phyloP scores from a whole-genome alignment of 352 stramenopile genomes.

The Phytophthora hybrid region DNA sequence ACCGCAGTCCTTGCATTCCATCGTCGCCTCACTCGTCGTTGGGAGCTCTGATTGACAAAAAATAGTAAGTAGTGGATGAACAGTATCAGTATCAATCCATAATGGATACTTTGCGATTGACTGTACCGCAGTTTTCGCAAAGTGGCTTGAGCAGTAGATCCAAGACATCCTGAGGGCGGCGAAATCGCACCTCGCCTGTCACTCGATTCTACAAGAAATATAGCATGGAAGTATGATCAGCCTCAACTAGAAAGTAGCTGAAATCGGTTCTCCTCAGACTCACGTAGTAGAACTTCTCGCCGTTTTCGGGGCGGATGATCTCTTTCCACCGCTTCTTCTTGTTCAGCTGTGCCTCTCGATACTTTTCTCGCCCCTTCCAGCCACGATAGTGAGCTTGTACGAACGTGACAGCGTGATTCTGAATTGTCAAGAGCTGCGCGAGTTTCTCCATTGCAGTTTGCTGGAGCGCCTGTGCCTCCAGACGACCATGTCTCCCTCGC shows the following conservation, averaged over 20 bases:
- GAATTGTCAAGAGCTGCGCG: slow-evolving; percentile 58
- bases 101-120: not conserved
- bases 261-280: slow-evolving; percentile 16
- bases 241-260: not conserved
- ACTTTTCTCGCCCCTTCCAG: slow-evolving; percentile 67
- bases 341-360: slow-evolving; percentile 55
- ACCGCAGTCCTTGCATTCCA: slow-evolving; percentile 91
- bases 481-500: slow-evolving; percentile 46
- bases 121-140: slow-evolving; percentile 91
- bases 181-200: slow-evolving; percentile 92
- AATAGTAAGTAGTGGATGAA: not conserved
- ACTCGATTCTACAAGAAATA: slow-evolving; percentile 82
- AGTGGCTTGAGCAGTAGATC: slow-evolving; percentile 88
- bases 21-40: slow-evolving; percentile 49
- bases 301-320: slow-evolving; percentile 82
- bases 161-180: slow-evolving; percentile 91
- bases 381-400: slow-evolving; percentile 85
- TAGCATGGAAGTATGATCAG: slow-evolving; percentile 4
- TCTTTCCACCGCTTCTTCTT: slow-evolving; percentile 93
- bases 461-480: slow-evolving; percentile 38
- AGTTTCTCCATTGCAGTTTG: slow-evolving; percentile 53
- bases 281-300: slow-evolving; percentile 92
- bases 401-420: slow-evolving; percentile 70
- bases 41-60: slow-evolving; percentile 20
- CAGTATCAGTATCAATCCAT: not conserved